Base-by-base conservation (phyloP, 345 rosid species). In the Linum tenue region DNA sequence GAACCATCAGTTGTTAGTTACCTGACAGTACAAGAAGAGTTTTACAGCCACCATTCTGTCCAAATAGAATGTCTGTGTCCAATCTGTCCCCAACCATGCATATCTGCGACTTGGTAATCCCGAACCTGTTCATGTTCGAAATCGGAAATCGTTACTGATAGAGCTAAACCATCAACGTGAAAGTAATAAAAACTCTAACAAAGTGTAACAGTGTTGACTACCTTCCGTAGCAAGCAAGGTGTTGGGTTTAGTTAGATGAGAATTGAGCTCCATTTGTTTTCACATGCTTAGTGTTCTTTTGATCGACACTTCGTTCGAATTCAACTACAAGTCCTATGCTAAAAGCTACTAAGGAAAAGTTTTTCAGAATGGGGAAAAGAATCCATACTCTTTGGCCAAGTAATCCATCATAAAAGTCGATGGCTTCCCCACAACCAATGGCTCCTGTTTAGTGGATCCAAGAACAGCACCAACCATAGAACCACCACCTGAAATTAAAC, bases 351-450 rank as follows among this genome's bases (percentile, higher is more conserved):
- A 48, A 1, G 9, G 11, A 5, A 5, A 14, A 0, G 37, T 62
- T 9, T 38, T 17, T n/a, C 6, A 53, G 38, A n/a, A 59, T 56
- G 35, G 3, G 60, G 12, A 31, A 67, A 68, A 42, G 62, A 63
- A 62, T 48, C 37, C 84, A 44, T 85, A 92, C 98, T 92, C 76
- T 71, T 90, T 74, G 51, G 97, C 85, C 55, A 92, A 62, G 79
- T 92, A 74, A 58, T 74, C 77, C 77, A 74, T 74, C 77, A 74
- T 74, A 50, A 74, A 74, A 74, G 77, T 70, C 50, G 77, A 74
- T 56, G 77, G 77, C 64, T 74, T 74, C 37, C 77, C 77, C 22
- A 65, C 77, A 38, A 74, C 74, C 42, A 74, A 41, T 3, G 77
- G 77, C 58, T 74, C 77, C n/a, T 73, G 70, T 55, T 70, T 70